Percentiles rank a stretch among this genome's conserved stretches.
phyloP scores from a whole-genome alignment of 2,329 filamentous ascomycete species.

The Aspergillus viridinutans region DNA sequence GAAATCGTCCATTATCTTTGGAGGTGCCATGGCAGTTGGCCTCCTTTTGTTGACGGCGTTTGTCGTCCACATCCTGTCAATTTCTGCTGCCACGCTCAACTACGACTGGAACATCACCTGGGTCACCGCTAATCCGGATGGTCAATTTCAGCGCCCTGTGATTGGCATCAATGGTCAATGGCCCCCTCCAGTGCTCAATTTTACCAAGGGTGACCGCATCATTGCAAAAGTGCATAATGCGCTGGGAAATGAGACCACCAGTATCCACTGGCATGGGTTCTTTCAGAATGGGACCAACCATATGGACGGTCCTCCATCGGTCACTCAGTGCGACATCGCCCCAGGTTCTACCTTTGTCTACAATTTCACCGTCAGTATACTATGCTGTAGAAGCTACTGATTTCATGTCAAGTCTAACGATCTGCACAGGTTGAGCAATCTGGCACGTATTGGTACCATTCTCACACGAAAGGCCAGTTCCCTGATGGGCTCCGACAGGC shows the following conservation, averaged over 20 bases:
- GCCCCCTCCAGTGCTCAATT: constrained; percentile 67
- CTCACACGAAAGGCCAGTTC: constrained; percentile 60
- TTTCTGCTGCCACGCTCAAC: constrained; percentile 26
- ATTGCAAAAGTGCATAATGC: constrained; percentile 66
- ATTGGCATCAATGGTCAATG: constrained; percentile 72
- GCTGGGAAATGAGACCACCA: constrained; percentile 59
- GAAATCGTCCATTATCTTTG: not conserved
- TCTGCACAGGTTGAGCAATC: constrained; percentile 33
- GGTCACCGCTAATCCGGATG: constrained; percentile 54
- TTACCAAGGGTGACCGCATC: constrained; percentile 70
- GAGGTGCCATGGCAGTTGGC: not conserved
- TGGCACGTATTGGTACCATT: constrained; percentile 64
- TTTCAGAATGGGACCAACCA: constrained; percentile 70
- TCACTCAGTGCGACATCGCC: constrained; percentile 64
- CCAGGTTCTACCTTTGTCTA: constrained; percentile 62
- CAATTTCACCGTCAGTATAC: constrained; percentile 54
- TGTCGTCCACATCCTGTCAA: not conserved
- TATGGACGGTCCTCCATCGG: constrained; percentile 67
- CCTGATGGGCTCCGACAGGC: constrained; percentile 66
- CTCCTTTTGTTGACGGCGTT: not conserved
- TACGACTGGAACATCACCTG: constrained; percentile 53
- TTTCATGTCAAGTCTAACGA: not conserved
- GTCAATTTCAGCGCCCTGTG: constrained; percentile 46
- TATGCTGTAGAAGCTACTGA: not conserved
- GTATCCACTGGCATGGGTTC: constrained; percentile 74